Percentiles rank a stretch among this genome's conserved stretches.
Conservation (phyloP, 2,329 filamentous ascomycete genomes). For the Exophiala alcalophila region DNA sequence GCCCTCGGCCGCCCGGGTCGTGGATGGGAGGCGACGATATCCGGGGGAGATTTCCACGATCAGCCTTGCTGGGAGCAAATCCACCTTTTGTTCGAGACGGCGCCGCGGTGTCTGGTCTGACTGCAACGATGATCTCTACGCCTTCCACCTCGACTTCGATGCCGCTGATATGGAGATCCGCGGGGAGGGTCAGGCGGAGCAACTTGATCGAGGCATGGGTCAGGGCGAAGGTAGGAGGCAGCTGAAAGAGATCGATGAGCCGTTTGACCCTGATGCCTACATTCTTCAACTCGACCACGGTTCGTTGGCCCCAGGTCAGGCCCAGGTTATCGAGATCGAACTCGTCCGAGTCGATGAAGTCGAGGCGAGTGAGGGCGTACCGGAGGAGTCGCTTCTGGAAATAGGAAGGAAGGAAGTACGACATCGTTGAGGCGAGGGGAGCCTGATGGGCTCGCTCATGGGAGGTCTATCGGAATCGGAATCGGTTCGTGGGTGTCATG, state of each 20-base stretch:
- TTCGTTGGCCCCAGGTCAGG: constrained; percentile 76
- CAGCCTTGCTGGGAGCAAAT: constrained; percentile 34
- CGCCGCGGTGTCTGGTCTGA: constrained; percentile 14
- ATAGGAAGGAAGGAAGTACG: constrained; percentile 70
- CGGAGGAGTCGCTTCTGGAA: constrained; percentile 85
- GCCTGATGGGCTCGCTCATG: constrained; percentile 11
- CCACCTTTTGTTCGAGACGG: constrained; percentile 47
- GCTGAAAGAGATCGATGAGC: constrained; percentile 31
- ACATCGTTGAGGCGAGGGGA: constrained; percentile 52
- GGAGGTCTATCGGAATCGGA: constrained; percentile 10
- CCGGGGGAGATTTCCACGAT: constrained; percentile 29
- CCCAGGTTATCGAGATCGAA: constrained; percentile 84
- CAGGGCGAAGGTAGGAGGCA: constrained; percentile 21
- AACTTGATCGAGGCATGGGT: constrained; percentile 64
- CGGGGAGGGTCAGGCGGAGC: constrained; percentile 77
- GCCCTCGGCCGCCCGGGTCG: constrained; percentile 30
- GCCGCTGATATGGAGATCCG: constrained; percentile 81
- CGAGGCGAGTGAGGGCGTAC: constrained; percentile 77
- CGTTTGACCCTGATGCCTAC: constrained; percentile 53
- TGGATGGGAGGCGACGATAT: constrained; percentile 27
- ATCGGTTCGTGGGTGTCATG: constrained; percentile 1
- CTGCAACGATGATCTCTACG: constrained; percentile 58
- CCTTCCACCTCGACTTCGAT: constrained; percentile 81
- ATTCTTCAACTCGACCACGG: constrained; percentile 80
- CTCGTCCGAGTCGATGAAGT: constrained; percentile 82